A percentile compares a stretch with the other conserved stretches of the same genome.
Evolutionary conservation across 2,329 filamentous ascomycete genomes (phyloP).

Genomic region (Scytalidium lignicola): DNA sequence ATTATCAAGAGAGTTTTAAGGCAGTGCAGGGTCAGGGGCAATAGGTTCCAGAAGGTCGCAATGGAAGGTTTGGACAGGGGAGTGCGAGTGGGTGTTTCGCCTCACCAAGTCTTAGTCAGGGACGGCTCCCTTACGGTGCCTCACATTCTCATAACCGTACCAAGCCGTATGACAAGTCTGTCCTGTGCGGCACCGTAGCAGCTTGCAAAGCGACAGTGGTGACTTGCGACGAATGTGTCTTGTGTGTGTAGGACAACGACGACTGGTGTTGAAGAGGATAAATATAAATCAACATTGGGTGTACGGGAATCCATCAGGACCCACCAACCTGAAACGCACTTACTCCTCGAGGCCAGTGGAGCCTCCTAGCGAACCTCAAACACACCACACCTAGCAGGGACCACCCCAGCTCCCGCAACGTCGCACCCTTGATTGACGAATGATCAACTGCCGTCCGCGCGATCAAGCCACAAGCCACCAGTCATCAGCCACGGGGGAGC

Average conservation of each 20-base stretch:
- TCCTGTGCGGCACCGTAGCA: too few species aligned
- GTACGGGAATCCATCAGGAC: not conserved
- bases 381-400: not conserved
- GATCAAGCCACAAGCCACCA: not conserved
- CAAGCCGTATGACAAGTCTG: too few species aligned
- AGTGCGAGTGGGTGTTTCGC: not conserved
- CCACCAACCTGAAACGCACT: not conserved
- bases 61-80: conserved; percentile 30
- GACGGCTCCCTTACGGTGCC: not conserved
- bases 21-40: conserved; percentile 32
- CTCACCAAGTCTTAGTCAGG: not conserved
- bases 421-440: not conserved
- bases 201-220: too few species aligned
- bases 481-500: not conserved
- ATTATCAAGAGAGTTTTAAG: too few species aligned
- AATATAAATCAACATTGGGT: not conserved
- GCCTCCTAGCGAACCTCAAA: not conserved
- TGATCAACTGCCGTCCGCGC: not conserved
- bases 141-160: too few species aligned
- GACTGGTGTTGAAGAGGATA: not conserved
- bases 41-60: conserved; percentile 73
- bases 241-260: not conserved
- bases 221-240: not conserved
- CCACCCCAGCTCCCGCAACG: not conserved
- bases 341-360: not conserved